These are phyloP conservation scores for Oxyria digyna DNA, from an alignment of 148 eudicot species.

Conservation along the genomic window DNA sequence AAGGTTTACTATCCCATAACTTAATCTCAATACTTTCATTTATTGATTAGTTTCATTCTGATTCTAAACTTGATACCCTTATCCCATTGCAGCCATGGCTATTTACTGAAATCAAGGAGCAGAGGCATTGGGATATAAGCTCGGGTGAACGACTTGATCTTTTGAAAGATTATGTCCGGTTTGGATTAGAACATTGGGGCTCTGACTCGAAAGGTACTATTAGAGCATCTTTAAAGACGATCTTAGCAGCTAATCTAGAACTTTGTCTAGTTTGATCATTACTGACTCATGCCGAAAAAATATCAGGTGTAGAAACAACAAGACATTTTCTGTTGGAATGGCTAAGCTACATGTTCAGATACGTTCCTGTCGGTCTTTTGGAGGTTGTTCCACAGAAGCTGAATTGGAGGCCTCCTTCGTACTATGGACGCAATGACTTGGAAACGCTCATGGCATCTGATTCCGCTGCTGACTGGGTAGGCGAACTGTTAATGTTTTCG, in stretches of 20 bases:
- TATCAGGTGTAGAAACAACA: constrained; percentile 87
- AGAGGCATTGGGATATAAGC: constrained; percentile 91
- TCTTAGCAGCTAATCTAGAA: background rate
- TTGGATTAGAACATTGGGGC: constrained; percentile 99
- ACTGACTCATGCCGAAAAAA: background rate
- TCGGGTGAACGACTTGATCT: constrained; percentile 77
- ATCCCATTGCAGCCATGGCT: constrained; percentile 79
- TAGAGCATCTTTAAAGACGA: background rate
- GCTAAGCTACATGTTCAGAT: constrained; percentile 84
- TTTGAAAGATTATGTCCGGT: constrained; percentile 74
- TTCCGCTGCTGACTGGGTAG: constrained; percentile 98
- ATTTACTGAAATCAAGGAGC: constrained; percentile 97
- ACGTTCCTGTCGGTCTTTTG: constrained; percentile 78
- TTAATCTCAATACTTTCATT: background rate
- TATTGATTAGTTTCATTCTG: background rate
- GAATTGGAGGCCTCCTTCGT: constrained; percentile 88
- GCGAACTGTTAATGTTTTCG: constrained; percentile 9
- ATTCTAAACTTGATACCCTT: background rate
- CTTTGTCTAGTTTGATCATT: background rate
- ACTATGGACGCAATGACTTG: constrained; percentile 81
- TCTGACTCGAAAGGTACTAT: constrained; percentile 87
- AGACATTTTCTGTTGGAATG: constrained; percentile 91
- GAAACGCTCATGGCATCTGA: constrained; percentile 98
- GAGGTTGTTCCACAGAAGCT: constrained; percentile 75
- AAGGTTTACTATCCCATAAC: constrained; percentile 40